Conservation (phyloP, 768 basidiomycete genomes). For the Chalciporus chontae region DNA sequence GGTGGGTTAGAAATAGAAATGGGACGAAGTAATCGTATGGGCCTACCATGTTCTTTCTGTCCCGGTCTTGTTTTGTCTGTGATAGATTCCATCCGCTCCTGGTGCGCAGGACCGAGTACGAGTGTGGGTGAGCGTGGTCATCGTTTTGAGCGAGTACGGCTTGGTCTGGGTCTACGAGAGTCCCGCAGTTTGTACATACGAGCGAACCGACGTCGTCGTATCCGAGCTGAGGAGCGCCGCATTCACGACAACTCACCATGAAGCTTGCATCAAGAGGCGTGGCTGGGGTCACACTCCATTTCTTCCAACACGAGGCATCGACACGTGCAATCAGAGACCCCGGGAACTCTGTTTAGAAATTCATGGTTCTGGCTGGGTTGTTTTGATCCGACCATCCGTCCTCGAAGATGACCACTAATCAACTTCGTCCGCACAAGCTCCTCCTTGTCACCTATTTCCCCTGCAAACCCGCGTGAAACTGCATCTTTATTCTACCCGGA, state of each 20-base stretch:
- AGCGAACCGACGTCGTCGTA: conserved; percentile 56
- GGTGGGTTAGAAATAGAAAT: conserved; percentile 13
- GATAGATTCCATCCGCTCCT: conserved; percentile 57
- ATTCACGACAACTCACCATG: conserved; percentile 45
- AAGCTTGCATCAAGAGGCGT: background rate
- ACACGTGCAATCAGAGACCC: conserved; percentile 18
- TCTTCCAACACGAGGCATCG: background rate
- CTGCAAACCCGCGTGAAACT: background rate
- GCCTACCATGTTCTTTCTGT: conserved; percentile 60
- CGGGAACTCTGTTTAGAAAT: conserved; percentile 22
- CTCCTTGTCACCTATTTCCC: conserved; percentile 10
- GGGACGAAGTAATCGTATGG: conserved; percentile 6
- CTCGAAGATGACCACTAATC: background rate
- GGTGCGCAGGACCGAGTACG: conserved; percentile 48
- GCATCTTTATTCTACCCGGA: background rate
- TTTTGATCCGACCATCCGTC: background rate
- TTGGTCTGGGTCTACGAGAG: conserved; percentile 62
- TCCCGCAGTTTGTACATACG: conserved; percentile 70
- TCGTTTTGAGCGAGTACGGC: conserved; percentile 51
- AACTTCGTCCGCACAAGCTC: conserved; percentile 5
- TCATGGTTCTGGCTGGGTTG: background rate
- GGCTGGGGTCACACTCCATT: conserved; percentile 5
- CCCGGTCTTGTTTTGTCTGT: conserved; percentile 61
- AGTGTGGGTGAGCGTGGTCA: conserved; percentile 28
- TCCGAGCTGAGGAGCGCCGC: conserved; percentile 49